Base-by-base conservation (phyloP, 169 alveolate species). In the Plasmodium billcollinsi region DNA sequence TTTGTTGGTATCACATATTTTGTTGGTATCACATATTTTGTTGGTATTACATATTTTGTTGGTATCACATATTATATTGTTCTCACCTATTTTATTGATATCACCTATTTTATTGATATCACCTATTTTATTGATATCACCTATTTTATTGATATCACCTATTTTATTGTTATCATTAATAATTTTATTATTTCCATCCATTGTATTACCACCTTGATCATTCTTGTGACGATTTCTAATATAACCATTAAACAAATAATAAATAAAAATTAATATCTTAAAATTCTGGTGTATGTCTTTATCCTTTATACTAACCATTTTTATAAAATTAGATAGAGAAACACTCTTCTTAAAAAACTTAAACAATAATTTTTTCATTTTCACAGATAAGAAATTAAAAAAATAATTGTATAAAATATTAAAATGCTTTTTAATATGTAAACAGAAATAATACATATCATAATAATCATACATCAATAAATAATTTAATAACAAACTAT, bases 351-450 rank as follows among this genome's bases (percentile, higher is more conserved):
- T 76, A 54, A 76, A 76, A 63, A 76, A 18, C 24, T 76, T 76
- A 45, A 76, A 12, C 12, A 76, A 21, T 20, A 56, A 29, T n/a
- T 76, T 76, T 70, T 76, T 76, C 76, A 56, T 65, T 76, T 76
- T 76, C 2, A 76, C 49, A 18, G 89, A 76, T 2, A 76, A 56
- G 15, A 76, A 76, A 50, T 76, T 76, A 43, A 76, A 76, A 76
- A 76, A 63, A 65, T 45, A 76, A 21, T 76, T 50, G 9, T 76
- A 76, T 20, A 76, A 50, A 4, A 52, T 12, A 24, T 76, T 76
- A 12, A 76, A 76, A 1, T 76, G 63, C 33, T 65, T 76, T 56
- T 76, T 76, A 45, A 50, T 63, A 18, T 76, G 89, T 0, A n/a
- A 11, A 56, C 63, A 76, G 66, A 76, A 65, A 11, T 29, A 9